Conservation (phyloP, 768 basidiomycete genomes). For the Trametes sanguinea region DNA sequence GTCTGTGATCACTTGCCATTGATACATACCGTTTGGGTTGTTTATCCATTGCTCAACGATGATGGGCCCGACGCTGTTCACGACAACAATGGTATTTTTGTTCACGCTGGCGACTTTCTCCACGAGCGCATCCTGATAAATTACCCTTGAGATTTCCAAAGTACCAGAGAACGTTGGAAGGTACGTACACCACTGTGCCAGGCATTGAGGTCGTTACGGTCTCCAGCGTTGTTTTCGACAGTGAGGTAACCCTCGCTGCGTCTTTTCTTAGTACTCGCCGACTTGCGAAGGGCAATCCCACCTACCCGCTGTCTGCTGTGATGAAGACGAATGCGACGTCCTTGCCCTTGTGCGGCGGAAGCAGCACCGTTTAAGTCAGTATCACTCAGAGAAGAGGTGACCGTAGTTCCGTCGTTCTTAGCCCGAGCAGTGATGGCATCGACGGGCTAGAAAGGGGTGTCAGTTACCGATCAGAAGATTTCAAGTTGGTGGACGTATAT, state of each 20-base stretch:
- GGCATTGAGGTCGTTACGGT: conserved; percentile 40
- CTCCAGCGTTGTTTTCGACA: conserved; percentile 62
- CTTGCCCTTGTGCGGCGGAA: conserved; percentile 49
- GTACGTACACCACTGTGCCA: conserved; percentile 40
- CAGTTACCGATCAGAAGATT: neutral
- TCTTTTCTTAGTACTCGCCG: neutral
- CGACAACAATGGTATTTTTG: conserved; percentile 78
- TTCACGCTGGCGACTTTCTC: conserved; percentile 64
- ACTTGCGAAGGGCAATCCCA: neutral
- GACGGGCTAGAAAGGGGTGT: conserved; percentile 27
- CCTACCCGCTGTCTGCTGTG: conserved; percentile 38
- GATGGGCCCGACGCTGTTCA: conserved; percentile 68
- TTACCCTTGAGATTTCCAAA: too few relatives aligned
- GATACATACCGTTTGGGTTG: conserved; percentile 56
- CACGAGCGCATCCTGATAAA: conserved; percentile 38
- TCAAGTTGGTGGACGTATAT: too few relatives aligned
- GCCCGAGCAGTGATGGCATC: conserved; percentile 46
- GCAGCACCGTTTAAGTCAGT: conserved; percentile 47
- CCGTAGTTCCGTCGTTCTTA: conserved; percentile 40
- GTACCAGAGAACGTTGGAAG: neutral
- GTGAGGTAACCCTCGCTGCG: conserved; percentile 50
- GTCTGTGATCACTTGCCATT: too few relatives aligned
- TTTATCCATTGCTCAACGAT: conserved; percentile 69
- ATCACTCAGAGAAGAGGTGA: conserved; percentile 53
- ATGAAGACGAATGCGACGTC: conserved; percentile 58